phyloP scores from a whole-genome alignment of 169 alveolate genomes.

The Plasmodium blacklocki region DNA sequence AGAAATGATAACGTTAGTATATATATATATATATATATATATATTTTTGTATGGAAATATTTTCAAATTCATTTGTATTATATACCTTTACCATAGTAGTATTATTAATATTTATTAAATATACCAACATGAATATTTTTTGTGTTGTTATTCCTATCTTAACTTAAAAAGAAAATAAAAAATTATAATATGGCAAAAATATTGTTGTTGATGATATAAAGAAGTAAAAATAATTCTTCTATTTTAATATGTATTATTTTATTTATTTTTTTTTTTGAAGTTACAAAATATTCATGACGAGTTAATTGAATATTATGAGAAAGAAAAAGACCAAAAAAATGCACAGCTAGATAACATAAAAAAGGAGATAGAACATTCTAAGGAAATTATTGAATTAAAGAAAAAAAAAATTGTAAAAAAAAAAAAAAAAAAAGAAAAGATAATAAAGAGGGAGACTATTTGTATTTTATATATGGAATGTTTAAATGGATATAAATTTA shows the following conservation, averaged over 20 bases:
- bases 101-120: no score
- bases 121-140: no score
- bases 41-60: background rate
- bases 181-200: no score
- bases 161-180: no score
- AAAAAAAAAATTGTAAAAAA: slow-evolving; percentile 30
- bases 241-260: background rate
- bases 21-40: background rate
- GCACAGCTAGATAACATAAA: slow-evolving; percentile 34
- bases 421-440: slow-evolving; percentile 1
- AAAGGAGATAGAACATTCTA: slow-evolving; percentile 13
- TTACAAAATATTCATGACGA: slow-evolving; percentile 60
- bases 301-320: slow-evolving; percentile 45
- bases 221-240: no score
- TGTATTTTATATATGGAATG: no score
- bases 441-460: no score
- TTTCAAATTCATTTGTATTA: background rate
- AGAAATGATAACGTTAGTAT: slow-evolving; percentile 60
- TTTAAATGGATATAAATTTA: background rate
- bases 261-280: slow-evolving; percentile 9
- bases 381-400: slow-evolving; percentile 15
- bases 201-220: no score
- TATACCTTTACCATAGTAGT: no score
- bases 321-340: slow-evolving; percentile 23
- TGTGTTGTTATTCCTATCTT: no score